Evolutionary conservation across 2,329 filamentous ascomycete species (phyloP), one percentile per base, ranked within the genome.

Genomic region (Ceratocystis eucalypticola): DNA sequence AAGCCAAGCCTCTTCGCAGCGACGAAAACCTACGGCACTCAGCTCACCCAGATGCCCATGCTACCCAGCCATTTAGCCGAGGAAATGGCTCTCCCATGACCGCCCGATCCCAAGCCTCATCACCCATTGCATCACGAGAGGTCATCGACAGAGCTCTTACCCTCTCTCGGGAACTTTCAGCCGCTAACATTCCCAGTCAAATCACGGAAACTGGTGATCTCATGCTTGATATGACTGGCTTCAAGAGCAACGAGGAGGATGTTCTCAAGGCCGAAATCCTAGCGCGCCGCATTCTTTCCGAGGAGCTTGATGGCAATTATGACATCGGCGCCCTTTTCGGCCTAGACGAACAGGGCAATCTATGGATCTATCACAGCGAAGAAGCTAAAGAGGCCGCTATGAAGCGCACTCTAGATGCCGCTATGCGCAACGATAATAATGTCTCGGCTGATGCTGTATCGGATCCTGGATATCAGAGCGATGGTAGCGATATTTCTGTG

Each of bases 361-460:
- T 99, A n/a, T 97, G 94, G 93, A 97, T 99, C 70, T 99, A 99
- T 77, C 94, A 91, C 76, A 97, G 92, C 71, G 92, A 97, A 75
- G 92, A 96, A 73, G 91, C 94, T 28, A 97, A 96, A 73, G 88
- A 94, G 71, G 88, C 89, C 5, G 93, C 93, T 41, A 87, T 87
- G 78, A 86, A 88, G 74, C 82, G 78, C 71, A 82, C 81, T 1
- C 79, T 82, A 68, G 80, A 83, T 66, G 77, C 79, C 6, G 77
- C 80, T 8, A 73, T 82, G 61, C 76, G 78, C 20, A 75, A 77
- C 8, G 74, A 77, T 17, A 75, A 76, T 15, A 79, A 85, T 46
- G 77, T 84, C 22, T 83, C 84, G 20, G 83, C 85, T n/a, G 92
- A 97, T 75, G 89, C 91, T 41, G 82, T 87, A 6, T 96, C 92